These are phyloP conservation scores for Aspergillus tamarii DNA, from an alignment of 2,329 filamentous ascomycete genomes.

Conservation along the genomic window DNA sequence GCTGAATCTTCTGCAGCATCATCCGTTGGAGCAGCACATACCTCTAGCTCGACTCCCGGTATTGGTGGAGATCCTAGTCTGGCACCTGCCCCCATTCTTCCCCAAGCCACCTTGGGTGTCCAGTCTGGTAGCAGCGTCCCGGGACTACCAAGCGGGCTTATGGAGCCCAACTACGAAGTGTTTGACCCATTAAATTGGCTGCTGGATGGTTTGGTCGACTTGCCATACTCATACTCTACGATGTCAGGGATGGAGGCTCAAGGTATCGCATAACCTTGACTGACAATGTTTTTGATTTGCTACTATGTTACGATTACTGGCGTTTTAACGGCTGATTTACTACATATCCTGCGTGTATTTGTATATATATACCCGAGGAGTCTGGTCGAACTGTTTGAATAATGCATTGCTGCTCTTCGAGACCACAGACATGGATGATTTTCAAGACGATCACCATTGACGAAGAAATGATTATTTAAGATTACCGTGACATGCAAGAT, in stretches of 20 bases:
- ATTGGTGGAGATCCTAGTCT: constrained; percentile 49
- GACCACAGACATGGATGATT: neutral
- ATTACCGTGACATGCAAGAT: neutral
- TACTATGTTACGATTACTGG: constrained; percentile 8
- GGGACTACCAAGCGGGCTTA: constrained; percentile 55
- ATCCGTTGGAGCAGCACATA: constrained; percentile 49
- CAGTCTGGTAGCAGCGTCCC: constrained; percentile 29
- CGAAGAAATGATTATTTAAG: neutral
- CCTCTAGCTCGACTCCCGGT: constrained; percentile 40
- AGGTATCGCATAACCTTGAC: constrained; percentile 35
- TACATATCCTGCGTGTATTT: constrained; percentile 6
- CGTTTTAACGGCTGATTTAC: constrained; percentile 9
- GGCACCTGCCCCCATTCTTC: constrained; percentile 40
- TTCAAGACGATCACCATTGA: neutral
- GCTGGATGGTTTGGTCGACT: constrained; percentile 80
- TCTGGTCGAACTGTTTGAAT: constrained; percentile 7
- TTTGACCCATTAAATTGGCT: constrained; percentile 95
- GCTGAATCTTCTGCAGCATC: constrained; percentile 73
- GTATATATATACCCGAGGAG: constrained; percentile 23
- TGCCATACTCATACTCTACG: constrained; percentile 70
- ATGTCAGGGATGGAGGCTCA: constrained; percentile 51
- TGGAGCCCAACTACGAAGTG: constrained; percentile 76
- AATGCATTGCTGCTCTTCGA: neutral
- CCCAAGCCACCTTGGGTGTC: constrained; percentile 36
- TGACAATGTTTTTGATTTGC: constrained; percentile 5